phyloP scores from a whole-genome alignment of 768 basidiomycete genomes.

The Boletus subcaerulescens region DNA sequence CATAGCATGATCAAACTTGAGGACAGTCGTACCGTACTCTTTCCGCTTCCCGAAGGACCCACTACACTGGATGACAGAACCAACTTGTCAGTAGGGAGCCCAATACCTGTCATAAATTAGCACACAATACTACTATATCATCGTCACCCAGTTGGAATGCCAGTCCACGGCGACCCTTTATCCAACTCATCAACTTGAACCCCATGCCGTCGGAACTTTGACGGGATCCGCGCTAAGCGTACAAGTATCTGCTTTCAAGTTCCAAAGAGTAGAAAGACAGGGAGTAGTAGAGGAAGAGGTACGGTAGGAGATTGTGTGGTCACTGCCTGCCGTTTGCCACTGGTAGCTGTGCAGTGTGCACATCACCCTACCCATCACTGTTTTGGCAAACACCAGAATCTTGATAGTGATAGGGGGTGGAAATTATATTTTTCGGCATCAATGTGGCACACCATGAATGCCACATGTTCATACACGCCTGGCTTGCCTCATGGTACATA shows the following conservation, averaged over 20 bases:
- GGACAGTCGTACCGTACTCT: slow-evolving; percentile 13
- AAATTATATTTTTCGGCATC: too few relatives aligned
- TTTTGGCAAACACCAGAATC: too few relatives aligned
- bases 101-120: not conserved
- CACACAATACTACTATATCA: slow-evolving; percentile 22
- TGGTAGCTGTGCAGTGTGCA: too few relatives aligned
- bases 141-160: not conserved
- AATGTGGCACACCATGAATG: too few relatives aligned
- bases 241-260: not conserved
- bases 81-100: not conserved
- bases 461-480: too few relatives aligned
- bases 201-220: not conserved
- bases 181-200: not conserved
- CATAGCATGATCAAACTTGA: not conserved
- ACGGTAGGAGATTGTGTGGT: not conserved
- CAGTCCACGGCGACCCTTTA: not conserved
- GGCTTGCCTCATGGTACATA: too few relatives aligned
- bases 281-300: too few relatives aligned
- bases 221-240: not conserved
- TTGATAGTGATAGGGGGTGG: too few relatives aligned
- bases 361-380: too few relatives aligned
- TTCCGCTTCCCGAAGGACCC: slow-evolving; percentile 19
- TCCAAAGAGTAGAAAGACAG: too few relatives aligned
- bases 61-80: slow-evolving; percentile 7
- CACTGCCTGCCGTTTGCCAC: not conserved